Base-by-base conservation (phyloP, 176 grass and related monocot species). In the Aegilops tauschii region DNA sequence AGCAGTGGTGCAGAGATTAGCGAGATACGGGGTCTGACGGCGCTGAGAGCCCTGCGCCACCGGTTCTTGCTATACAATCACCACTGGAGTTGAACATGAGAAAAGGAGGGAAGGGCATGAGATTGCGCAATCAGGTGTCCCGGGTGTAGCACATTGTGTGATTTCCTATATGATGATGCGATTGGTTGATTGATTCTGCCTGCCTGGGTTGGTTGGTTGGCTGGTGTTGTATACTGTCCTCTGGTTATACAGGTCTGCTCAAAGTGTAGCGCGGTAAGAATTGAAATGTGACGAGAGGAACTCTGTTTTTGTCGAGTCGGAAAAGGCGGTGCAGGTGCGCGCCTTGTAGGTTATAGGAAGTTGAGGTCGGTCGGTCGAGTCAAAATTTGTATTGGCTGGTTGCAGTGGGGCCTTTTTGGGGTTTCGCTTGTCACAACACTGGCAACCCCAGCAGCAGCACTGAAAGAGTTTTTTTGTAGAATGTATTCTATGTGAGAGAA, bases 1-100 rank as follows among this genome's bases (percentile, higher is more conserved):
- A 39, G 82, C 73, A 50, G 81, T 85, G 44, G 88, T 93, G 58
- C 92, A 93, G 82, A 98, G 84, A 88, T 90, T 98, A 84, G 82
- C 85, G 9, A 87, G 82, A 81, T 98, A 94, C 5, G 92, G 88
- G 14, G 85, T 94, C 74, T 98, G 78, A 88, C 0, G 66, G 73
- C 17, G 45, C 30, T 37, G 50, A 66, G 61, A 36, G 28, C 20
- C 8, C 39, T 1, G 5, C 25, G 80, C 32, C 36, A 42, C 47
- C 59, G 73, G 45, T 71, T 59, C 36, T 31, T 34, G 30, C 23
- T 47, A 42, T 64, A 27, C 39, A 13, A 59, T 1, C 56, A 21
- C 56, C 56, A 7, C 8, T 14, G 6, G 28, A 49, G 12, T 3
- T 18, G 28, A 12, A 58, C 9, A 14, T 32, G 4, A 66, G 76